Evolutionary conservation across 31 red algal species (phyloP).

Genomic region (Bonnemaisonia californica): DNA sequence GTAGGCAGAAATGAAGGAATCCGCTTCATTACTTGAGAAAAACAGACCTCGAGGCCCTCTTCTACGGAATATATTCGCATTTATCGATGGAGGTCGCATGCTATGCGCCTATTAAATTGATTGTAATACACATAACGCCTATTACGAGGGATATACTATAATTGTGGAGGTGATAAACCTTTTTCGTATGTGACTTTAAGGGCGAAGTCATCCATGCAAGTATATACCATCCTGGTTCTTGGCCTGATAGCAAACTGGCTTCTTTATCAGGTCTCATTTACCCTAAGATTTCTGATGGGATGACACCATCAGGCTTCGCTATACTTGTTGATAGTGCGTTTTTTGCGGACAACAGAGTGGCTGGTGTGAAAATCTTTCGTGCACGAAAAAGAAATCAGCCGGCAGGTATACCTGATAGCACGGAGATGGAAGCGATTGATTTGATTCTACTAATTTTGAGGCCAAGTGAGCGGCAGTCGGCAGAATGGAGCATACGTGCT

Average conservation of each 20-base stretch:
- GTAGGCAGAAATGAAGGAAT: not conserved
- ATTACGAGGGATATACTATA: not conserved
- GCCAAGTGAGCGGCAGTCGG: conserved; percentile 21
- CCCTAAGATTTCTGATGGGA: not conserved
- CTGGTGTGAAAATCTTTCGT: not conserved
- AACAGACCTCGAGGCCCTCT: not conserved
- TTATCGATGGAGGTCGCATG: not conserved
- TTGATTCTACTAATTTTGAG: not conserved
- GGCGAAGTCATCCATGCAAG: conserved; percentile 2
- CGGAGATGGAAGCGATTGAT: conserved; percentile 12
- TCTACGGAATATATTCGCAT: not conserved
- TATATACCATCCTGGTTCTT: not conserved
- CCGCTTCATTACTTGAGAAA: not conserved
- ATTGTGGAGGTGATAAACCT: not conserved
- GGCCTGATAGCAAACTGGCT: conserved; percentile 4
- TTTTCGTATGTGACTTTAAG: not conserved
- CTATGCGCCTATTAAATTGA: not conserved
- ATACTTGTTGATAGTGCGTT: not conserved
- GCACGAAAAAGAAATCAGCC: conserved; percentile 4
- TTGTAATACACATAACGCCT: not conserved
- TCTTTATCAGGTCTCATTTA: not conserved
- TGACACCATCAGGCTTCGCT: not conserved
- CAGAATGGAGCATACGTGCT: conserved; percentile 4
- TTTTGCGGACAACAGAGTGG: not conserved
- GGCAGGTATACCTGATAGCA: not conserved